Base-by-base conservation (phyloP, 257 asterid species). In the Vinca minor region DNA sequence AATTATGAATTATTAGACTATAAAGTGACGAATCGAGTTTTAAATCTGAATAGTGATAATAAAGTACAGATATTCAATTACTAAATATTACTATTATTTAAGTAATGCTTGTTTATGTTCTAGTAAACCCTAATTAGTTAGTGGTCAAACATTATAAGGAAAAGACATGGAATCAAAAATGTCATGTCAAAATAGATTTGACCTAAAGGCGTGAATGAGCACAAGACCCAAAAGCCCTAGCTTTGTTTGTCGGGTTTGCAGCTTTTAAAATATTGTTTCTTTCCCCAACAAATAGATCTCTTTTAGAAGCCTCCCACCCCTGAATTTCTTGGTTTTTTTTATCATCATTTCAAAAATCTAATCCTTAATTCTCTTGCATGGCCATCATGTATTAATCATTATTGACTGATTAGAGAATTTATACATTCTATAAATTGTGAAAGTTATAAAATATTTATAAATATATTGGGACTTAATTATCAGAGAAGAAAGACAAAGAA, bases 271-370 rank as follows among this genome's bases (percentile, higher is more conserved):
- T n/a, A n/a, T 20, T 78, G 75, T 82, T 80, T 70, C 89, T 81
- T 81, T 87, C 68, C n/a, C 96, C 96, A 87, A 87, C 91, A 84
- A 79, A 79, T 77, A 60, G 70, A 74, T 78, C 81, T 84, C 79
- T 80, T 71, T 32, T 70, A 71, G 63, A 59, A 60, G n/a, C n/a
- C n/a, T n/a, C n/a, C 55, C 64, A n/a, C 69, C 55, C 29, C 61
- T 69, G 38, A 59, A 57, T 13, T 44, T 56, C 44, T 41, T 4
- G 15, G 13, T 36, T 35, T 41, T 49, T 1, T 28, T 55, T 20
- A n/a, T 28, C 41, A 6, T n/a, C n/a, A n/a, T n/a, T 10, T 18
- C 7, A 4, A 17, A 41, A 52, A 11, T 42, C 59, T 46, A 62
- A 20, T 34, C 8, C 46, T 25, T 42, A 14, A 18, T 3, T 46